phyloP scores from a whole-genome alignment of 139 green algal genomes.

The Coelastrella sp. region DNA sequence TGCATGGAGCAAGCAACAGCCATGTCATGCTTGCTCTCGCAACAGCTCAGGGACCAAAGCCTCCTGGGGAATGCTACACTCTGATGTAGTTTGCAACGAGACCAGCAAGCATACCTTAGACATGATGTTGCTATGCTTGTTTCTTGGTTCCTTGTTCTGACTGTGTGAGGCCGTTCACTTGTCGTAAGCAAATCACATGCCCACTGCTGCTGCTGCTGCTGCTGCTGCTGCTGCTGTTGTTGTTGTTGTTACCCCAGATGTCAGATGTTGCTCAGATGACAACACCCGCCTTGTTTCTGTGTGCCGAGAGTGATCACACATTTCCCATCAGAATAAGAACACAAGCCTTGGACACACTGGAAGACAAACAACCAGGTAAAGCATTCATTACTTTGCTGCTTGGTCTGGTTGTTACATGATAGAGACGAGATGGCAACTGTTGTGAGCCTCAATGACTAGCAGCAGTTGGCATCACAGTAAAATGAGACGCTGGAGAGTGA shows the following conservation, averaged over 20 bases:
- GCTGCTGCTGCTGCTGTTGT: neutral
- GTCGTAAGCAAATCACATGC: neutral
- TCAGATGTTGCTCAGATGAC: neutral
- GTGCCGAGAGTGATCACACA: neutral
- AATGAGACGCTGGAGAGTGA: too few species aligned
- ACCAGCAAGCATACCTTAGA: too few species aligned
- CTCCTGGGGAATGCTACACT: neutral
- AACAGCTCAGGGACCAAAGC: neutral
- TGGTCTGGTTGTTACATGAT: too few species aligned
- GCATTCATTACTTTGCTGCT: neutral
- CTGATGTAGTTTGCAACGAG: too few species aligned
- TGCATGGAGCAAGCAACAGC: neutral
- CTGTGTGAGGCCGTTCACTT: too few species aligned
- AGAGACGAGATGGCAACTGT: too few species aligned
- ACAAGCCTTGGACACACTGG: neutral
- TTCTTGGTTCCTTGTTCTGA: too few species aligned
- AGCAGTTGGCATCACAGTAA: too few species aligned
- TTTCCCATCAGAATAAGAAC: neutral
- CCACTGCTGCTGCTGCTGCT: neutral
- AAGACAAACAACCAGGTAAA: neutral
- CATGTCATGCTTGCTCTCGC: neutral
- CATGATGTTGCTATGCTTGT: too few species aligned
- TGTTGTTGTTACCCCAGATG: neutral
- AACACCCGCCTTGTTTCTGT: neutral
- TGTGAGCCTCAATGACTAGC: too few species aligned